Percentiles rank a stretch among this genome's conserved stretches.
Evolutionary conservation across 2,329 filamentous ascomycete genomes (phyloP).

Genomic region (Talaromyces sp.): DNA sequence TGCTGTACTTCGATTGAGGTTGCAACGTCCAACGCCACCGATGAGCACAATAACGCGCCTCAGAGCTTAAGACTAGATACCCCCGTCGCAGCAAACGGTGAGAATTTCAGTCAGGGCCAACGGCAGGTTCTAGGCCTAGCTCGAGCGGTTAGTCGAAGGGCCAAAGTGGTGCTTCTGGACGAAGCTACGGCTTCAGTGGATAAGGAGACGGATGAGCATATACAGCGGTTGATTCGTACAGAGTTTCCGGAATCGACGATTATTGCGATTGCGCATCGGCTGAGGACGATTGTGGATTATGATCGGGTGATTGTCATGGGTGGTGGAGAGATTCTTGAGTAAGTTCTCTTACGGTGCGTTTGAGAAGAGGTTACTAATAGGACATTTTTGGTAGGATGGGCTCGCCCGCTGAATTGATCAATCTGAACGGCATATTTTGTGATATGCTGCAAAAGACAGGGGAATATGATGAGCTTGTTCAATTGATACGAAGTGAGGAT

Average conservation of each 20-base stretch:
- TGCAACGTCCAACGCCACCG: slow-evolving; percentile 6
- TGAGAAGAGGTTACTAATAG: background rate
- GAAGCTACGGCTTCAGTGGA: slow-evolving; percentile 64
- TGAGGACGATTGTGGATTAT: slow-evolving; percentile 62
- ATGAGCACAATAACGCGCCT: slow-evolving; percentile 18
- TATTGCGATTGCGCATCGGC: slow-evolving; percentile 63
- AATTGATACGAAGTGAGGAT: slow-evolving; percentile 19
- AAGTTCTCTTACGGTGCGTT: slow-evolving; percentile 19
- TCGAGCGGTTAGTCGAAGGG: slow-evolving; percentile 57
- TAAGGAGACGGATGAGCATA: slow-evolving; percentile 54
- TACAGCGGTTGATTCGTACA: slow-evolving; percentile 54
- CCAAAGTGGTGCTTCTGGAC: slow-evolving; percentile 57
- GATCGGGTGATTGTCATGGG: slow-evolving; percentile 58
- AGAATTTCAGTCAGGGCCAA: slow-evolving; percentile 52
- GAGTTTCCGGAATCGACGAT: slow-evolving; percentile 56
- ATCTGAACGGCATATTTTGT: slow-evolving; percentile 25
- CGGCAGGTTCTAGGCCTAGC: slow-evolving; percentile 60
- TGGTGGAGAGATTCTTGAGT: slow-evolving; percentile 53
- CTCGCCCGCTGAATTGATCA: slow-evolving; percentile 23
- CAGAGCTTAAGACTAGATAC: slow-evolving; percentile 43
- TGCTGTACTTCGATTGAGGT: slow-evolving; percentile 23
- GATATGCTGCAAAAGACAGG: slow-evolving; percentile 28
- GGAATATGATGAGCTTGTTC: slow-evolving; percentile 27
- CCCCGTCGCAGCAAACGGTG: slow-evolving; percentile 54
- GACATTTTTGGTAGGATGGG: slow-evolving; percentile 22